Base-by-base conservation (phyloP, 176 grass and related monocot species). In the Hyparrhenia diplandra region DNA sequence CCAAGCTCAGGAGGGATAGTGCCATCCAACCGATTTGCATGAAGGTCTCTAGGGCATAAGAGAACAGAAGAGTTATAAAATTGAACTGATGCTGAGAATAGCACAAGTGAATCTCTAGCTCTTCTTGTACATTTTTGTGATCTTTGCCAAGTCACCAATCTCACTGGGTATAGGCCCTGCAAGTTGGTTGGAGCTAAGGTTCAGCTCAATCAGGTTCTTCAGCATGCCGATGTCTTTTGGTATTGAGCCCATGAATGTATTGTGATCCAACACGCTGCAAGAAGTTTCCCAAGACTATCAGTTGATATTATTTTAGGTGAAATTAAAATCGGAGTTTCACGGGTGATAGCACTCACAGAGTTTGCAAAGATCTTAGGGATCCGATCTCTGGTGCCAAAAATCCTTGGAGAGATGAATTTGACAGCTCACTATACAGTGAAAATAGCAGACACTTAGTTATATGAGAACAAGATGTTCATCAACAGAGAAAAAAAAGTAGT, bases 21-120 rank as follows among this genome's bases (percentile, higher is more conserved):
- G 32, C 92, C 96, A 24, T 82, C 89, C 74, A 99, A 81, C 82
- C 60, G 75, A 93, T 99, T 99, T 42, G 47, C 71, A 18, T 87
- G 90, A 84, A 99, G 88, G 81, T 95, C 77, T 89, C 96, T 99
- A 87, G 75, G 78, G 70, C 77, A 94, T 78, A 83, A 79, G 49
- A 64, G 28, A 88, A 67, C 18, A 88, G 20, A 39, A 45, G 20
- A 63, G 69, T 85, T 82, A 83, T 79, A 83, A 78, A 73, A 58
- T 20, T 65, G 60, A 74, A 51, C 6, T 45, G 40, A 77, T 55
- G 16, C 8, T 58, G 42, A 67, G 2, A 57, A 39, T 60, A 77
- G 52, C 54, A 55, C 3, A 78, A 64, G 6, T 67, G 87, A 42
- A 68, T 71, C 7, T 74, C 10, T 62, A 60, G 14, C 64, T 55